Percentiles rank a stretch among this genome's conserved stretches.
These are phyloP conservation scores for Russula compacta DNA, from an alignment of 768 basidiomycete species.

Conservation along the genomic window DNA sequence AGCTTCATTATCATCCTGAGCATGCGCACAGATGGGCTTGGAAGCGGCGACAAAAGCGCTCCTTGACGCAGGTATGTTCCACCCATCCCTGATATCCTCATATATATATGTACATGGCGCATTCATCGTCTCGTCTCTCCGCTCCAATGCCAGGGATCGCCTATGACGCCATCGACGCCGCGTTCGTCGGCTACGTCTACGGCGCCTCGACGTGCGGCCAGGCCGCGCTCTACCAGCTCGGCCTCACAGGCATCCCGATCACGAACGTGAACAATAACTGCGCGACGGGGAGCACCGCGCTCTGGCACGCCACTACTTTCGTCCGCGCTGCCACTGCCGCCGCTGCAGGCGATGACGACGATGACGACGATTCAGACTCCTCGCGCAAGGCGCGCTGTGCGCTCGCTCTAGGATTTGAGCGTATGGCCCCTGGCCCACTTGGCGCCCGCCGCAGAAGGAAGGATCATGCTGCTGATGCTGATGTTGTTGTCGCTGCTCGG, in stretches of 20 bases:
- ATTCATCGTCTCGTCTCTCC: no score
- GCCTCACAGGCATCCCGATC: slow-evolving; percentile 76
- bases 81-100: no score
- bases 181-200: slow-evolving; percentile 70
- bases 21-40: slow-evolving; percentile 59
- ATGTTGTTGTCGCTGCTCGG: no score
- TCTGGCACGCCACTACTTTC: slow-evolving; percentile 62
- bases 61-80: slow-evolving; percentile 60
- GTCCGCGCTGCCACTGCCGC: slow-evolving; percentile 42
- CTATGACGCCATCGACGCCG: slow-evolving; percentile 66
- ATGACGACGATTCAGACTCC: no score
- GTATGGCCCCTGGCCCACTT: slow-evolving; percentile 69
- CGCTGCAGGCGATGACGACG: no score
- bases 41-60: slow-evolving; percentile 84
- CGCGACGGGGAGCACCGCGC: slow-evolving; percentile 70
- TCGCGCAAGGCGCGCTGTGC: slow-evolving; percentile 55
- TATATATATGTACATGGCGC: no score
- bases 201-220: slow-evolving; percentile 76
- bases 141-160: slow-evolving; percentile 48
- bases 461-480: no score
- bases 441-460: slow-evolving; percentile 29
- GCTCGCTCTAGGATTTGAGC: slow-evolving; percentile 79
- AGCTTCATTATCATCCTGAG: background rate
- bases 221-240: slow-evolving; percentile 75
- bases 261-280: slow-evolving; percentile 87